Percentiles rank a stretch among this genome's conserved stretches.
Conservation (phyloP, 306 rosid species). For the Ochetophila trinervis region DNA sequence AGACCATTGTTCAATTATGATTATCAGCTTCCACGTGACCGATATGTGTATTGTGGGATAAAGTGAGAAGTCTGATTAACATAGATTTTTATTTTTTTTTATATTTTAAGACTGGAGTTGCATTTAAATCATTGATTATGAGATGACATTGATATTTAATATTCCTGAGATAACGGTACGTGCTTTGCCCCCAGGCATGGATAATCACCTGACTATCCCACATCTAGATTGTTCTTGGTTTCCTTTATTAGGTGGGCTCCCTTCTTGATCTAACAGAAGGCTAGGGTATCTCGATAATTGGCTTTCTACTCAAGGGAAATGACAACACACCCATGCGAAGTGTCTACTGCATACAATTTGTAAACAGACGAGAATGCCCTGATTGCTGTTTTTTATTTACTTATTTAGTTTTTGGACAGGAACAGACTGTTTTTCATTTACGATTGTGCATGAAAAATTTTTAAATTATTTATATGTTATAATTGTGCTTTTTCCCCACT, state of each 20-base stretch:
- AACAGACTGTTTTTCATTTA: background rate
- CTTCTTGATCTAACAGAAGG: background rate
- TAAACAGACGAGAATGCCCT: background rate
- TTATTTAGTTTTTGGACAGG: background rate
- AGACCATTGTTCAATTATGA: too few species aligned
- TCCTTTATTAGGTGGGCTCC: background rate
- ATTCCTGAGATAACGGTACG: background rate
- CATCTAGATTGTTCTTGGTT: background rate
- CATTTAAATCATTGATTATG: background rate
- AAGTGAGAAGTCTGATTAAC: too few species aligned
- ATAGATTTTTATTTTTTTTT: too few species aligned
- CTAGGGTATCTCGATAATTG: too few species aligned
- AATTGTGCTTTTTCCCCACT: background rate
- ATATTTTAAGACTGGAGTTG: too few species aligned
- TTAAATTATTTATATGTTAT: background rate
- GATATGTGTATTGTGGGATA: too few species aligned
- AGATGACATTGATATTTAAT: background rate
- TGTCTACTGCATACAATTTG: too few species aligned
- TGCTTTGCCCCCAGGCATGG: background rate
- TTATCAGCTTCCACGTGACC: too few species aligned
- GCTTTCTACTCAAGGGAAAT: background rate
- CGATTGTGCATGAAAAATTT: too few species aligned
- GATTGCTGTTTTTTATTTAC: background rate
- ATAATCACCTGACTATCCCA: background rate
- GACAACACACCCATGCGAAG: too few species aligned